Evolutionary conservation across 306 rosid genomes (phyloP).

Genomic region (Trifolium fragiferum): DNA sequence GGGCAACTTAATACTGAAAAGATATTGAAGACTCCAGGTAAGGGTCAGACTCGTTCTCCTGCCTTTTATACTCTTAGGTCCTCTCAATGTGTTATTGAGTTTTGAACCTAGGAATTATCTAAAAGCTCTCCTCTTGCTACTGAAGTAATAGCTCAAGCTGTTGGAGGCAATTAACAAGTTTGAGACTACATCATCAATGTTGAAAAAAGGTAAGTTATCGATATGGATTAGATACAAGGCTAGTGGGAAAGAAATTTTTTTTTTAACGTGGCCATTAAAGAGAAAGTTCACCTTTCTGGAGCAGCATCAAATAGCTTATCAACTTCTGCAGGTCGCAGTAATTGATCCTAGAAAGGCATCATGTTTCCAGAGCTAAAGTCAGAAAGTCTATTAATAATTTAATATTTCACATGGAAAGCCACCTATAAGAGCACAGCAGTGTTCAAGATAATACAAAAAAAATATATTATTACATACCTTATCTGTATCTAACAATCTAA

Average conservation of each 20-base stretch:
- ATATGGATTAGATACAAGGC: slow-evolving; percentile 16
- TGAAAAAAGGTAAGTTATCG: slow-evolving; percentile 13
- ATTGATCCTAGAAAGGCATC: slow-evolving; percentile 70
- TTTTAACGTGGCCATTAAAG: background rate
- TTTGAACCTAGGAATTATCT: slow-evolving; percentile 29
- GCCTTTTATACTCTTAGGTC: slow-evolving; percentile 10
- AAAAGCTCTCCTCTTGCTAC: slow-evolving; percentile 8
- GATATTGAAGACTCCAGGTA: background rate
- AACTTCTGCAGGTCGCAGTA: slow-evolving; percentile 69
- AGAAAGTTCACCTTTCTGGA: slow-evolving; percentile 73
- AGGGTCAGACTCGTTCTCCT: slow-evolving; percentile 3
- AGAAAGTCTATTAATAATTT: slow-evolving; percentile 26
- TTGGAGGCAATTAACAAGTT: slow-evolving; percentile 20
- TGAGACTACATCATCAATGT: slow-evolving; percentile 19
- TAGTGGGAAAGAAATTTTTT: background rate
- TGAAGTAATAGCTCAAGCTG: slow-evolving; percentile 37
- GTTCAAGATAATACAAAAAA: slow-evolving; percentile 34
- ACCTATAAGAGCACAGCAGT: slow-evolving; percentile 30
- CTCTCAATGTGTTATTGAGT: slow-evolving; percentile 14
- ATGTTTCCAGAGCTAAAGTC: slow-evolving; percentile 44
- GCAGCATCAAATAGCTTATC: slow-evolving; percentile 80
- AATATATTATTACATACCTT: slow-evolving; percentile 57
- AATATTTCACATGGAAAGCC: slow-evolving; percentile 30
- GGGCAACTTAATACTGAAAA: background rate
- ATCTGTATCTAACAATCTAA: slow-evolving; percentile 74